Conservation (phyloP, 345 rosid genomes). For the Ailanthus altissimus region DNA sequence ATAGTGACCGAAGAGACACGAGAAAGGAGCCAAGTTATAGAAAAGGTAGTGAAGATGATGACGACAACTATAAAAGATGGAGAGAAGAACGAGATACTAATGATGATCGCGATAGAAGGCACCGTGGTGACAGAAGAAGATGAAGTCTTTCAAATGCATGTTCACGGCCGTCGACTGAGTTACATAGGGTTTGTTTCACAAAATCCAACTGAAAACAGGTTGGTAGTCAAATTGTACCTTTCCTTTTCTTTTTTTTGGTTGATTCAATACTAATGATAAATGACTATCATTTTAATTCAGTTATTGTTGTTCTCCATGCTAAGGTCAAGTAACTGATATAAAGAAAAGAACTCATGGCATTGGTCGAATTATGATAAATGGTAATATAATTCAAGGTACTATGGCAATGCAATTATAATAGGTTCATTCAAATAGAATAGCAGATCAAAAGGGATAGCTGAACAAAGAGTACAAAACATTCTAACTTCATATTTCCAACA, state of each 20-base stretch:
- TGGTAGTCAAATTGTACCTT: background rate
- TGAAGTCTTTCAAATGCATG: conserved; percentile 12
- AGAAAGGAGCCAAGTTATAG: conserved; percentile 12
- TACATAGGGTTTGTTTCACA: too few species aligned
- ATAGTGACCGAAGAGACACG: background rate
- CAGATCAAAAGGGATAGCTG: too few species aligned
- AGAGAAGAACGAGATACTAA: conserved; percentile 30
- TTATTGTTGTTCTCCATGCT: too few species aligned
- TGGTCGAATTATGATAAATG: too few species aligned
- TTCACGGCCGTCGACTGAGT: background rate
- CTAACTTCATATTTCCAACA: background rate
- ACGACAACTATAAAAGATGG: conserved; percentile 17
- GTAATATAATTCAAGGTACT: too few species aligned
- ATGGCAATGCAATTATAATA: too few species aligned
- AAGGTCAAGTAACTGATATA: too few species aligned
- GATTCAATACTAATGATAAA: too few species aligned
- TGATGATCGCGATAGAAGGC: conserved; percentile 25
- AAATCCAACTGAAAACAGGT: too few species aligned
- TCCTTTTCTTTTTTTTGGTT: background rate
- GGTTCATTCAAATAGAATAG: too few species aligned
- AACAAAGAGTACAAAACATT: background rate
- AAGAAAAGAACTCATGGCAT: too few species aligned
- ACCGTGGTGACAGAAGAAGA: conserved; percentile 26
- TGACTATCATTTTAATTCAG: too few species aligned
- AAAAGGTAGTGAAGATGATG: conserved; percentile 22